Evolutionary conservation across 1,139 yeast species (phyloP), one percentile per base, ranked within the genome.

Genomic region (Geotrichum macrosporum): DNA sequence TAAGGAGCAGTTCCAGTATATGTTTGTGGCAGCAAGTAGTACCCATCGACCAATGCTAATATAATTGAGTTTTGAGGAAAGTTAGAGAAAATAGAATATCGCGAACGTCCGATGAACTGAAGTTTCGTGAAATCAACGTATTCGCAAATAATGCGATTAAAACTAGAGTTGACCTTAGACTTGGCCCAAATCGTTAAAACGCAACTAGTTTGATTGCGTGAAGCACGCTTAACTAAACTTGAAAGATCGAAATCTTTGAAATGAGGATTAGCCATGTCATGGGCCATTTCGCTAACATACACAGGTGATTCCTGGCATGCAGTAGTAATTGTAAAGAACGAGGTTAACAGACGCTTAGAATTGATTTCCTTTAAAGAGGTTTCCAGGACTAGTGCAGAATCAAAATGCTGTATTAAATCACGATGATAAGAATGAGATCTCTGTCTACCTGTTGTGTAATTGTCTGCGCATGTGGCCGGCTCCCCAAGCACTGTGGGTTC

Each of bases 21-120:
- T 2, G 39, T 31, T 24, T 40, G 40, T 2, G 60, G 60, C 12
- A 52, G 43, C 13, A 56, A 44, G 46, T 74, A 74, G 42, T 68
- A 63, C 3, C 72, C 75, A 54, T 74, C 77, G 1, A 60, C 50
- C 31, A 73, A 54, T 21, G 62, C 58, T 2, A 73, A 35, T 2
- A 73, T 48, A 3, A 73, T 39, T 4, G 69, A 53, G 51, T 73
- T 72, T 5, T 57, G 48, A 32, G 50, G 55, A 36, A 53, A 57
- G 42, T 49, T 45, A 35, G 48, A 35, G 21, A 50, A 34, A 18
- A 58, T 46, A 6, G 52, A 49, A 44, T 55, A 60, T 5, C 52
- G 38, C n/a, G 58, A 35, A 31, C 50, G 49, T 20, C 63, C 59
- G 13, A 59, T 45, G 50, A 58, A 62, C 33, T 36, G 33, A 18